These are phyloP conservation scores for Oryza meridionalis DNA, from an alignment of 176 grass and related monocot genomes.

Conservation along the genomic window DNA sequence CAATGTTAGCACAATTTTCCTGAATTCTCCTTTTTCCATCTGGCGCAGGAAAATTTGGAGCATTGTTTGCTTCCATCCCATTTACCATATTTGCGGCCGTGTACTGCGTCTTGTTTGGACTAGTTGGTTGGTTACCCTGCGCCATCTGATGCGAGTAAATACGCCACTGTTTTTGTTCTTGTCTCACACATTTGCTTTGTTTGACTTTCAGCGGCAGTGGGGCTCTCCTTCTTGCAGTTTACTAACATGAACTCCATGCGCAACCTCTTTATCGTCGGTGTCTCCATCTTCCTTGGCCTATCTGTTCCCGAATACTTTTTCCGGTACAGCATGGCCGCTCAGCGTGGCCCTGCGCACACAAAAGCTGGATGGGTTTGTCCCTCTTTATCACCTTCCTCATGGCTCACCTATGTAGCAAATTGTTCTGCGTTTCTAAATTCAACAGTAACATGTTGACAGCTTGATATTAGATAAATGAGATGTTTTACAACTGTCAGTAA, in stretches of 20 bases:
- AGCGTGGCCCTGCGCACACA: conserved; percentile 83
- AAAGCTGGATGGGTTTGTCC: conserved; percentile 87
- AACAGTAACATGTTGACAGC: neutral
- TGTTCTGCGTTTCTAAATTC: neutral
- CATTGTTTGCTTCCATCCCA: conserved; percentile 90
- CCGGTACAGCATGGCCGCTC: conserved; percentile 70
- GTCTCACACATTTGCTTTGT: conserved; percentile 27
- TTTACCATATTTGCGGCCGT: conserved; percentile 95
- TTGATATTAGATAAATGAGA: neutral
- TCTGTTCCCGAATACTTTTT: conserved; percentile 99
- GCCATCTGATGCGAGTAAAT: conserved; percentile 9
- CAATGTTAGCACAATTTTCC: neutral
- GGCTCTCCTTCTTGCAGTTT: conserved; percentile 96
- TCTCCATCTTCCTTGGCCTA: conserved; percentile 93
- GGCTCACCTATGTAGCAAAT: neutral
- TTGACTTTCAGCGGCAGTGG: conserved; percentile 69
- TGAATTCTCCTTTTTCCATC: neutral
- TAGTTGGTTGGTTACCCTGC: conserved; percentile 69
- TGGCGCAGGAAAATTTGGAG: conserved; percentile 88
- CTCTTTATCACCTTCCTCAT: neutral
- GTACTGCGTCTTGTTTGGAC: conserved; percentile 84
- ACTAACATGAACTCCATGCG: conserved; percentile 99
- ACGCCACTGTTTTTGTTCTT: neutral
- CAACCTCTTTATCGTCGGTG: conserved; percentile 92
- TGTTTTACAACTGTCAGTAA: no score